These are phyloP conservation scores for Stellera chamaejasme DNA, from an alignment of 345 rosid species.

Conservation along the genomic window DNA sequence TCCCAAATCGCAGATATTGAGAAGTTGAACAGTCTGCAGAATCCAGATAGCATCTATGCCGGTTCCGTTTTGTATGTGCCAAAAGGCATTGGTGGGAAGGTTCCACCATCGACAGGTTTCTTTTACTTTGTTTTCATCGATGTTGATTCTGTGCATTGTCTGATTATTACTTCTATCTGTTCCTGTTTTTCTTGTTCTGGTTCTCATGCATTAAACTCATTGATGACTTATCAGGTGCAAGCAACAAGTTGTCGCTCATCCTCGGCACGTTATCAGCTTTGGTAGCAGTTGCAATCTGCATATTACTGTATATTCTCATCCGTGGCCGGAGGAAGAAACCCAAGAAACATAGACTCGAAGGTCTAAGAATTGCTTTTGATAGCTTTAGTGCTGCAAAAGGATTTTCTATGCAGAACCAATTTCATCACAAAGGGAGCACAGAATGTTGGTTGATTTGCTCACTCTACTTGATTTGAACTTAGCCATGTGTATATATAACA, in stretches of 20 bases:
- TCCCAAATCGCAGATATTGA: slow-evolving; percentile 18
- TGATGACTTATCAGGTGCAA: slow-evolving; percentile 13
- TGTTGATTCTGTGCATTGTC: not conserved
- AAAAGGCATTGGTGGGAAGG: slow-evolving; percentile 18
- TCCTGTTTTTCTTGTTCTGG: slow-evolving; percentile 6
- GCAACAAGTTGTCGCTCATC: slow-evolving; percentile 24
- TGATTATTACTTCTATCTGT: not conserved
- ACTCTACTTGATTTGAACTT: not conserved
- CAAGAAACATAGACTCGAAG: slow-evolving; percentile 9
- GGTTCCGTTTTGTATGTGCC: slow-evolving; percentile 52
- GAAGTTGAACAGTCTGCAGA: slow-evolving; percentile 22
- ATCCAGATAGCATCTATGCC: slow-evolving; percentile 12
- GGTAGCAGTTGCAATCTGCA: slow-evolving; percentile 16
- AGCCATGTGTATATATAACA: not conserved
- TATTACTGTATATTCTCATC: slow-evolving; percentile 16
- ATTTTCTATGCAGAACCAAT: slow-evolving; percentile 21
- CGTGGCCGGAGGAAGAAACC: slow-evolving; percentile 19
- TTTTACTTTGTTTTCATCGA: too few relatives aligned
- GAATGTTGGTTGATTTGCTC: slow-evolving; percentile 33
- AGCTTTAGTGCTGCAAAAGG: slow-evolving; percentile 22
- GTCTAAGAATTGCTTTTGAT: slow-evolving; percentile 27
- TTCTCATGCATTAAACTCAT: not conserved
- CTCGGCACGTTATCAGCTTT: slow-evolving; percentile 24
- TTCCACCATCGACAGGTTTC: slow-evolving; percentile 19
- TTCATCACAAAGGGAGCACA: slow-evolving; percentile 19